Base-by-base conservation (phyloP, 352 stramenopile genomes). In the Blastocystis sp. region DNA sequence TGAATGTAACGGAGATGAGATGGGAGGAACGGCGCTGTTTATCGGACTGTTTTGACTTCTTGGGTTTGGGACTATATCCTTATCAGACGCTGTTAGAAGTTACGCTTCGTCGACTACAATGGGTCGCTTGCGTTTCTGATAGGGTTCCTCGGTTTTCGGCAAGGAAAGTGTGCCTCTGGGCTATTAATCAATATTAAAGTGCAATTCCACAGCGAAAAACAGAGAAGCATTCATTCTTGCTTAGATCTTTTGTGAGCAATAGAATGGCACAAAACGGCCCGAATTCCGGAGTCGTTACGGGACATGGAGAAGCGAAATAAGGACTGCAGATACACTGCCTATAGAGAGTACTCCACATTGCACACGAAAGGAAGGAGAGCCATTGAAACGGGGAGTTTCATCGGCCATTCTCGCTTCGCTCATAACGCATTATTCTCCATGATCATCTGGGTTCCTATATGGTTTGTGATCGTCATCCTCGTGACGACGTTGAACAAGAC, bases 401-500 rank as follows among this genome's bases (percentile, higher is more conserved):
- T 56, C 48, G 14, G 5, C 48, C 48, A 56, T 17, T 56, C 48
- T 56, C 48, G 5, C 48, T 56, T 34, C 28, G 28, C 28, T n/a
- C n/a, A n/a, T n/a, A n/a, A n/a, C 28, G 28, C 28, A 34, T 34
- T 34, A 34, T 34, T 34, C 28, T 34, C 48, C 48, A 88, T 88
- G 78, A 79, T 88, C 34, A 79, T 79, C 40, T 88, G 78, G 78
- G 34, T 88, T 19, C 64, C 67, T 3, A 88, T 88, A 61, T 88
- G 78, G 78, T 88, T 88, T 67, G 45, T 52, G 9, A 76, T 88
- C 23, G 78, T 88, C 5, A 88, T 88, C 53, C 43, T 60, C 34
- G 78, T 88, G 78, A 88, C 78, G 34, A 65, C 59, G 0, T 62
- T 88, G 41, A 88, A 88, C 28, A 88, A 88, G 59, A 88, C 56